phyloP scores from a whole-genome alignment of 768 basidiomycete species.

The Pleurotus cornucopiae region DNA sequence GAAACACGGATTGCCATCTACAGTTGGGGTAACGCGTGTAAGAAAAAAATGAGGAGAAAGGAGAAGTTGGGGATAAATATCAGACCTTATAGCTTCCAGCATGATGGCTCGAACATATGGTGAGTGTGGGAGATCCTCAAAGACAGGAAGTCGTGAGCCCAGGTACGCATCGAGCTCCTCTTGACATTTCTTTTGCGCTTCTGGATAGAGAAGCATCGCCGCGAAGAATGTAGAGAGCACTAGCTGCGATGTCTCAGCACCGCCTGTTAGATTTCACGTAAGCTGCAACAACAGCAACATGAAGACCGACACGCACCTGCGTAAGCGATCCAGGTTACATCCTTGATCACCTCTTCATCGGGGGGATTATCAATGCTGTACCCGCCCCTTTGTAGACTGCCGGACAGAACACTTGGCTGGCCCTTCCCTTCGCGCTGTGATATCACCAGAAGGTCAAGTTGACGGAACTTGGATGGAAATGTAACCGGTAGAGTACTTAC shows the following conservation, averaged over 20 bases:
- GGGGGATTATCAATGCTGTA: slow-evolving; percentile 14
- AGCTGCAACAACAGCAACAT: too few relatives aligned
- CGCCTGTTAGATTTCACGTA: slow-evolving; percentile 12
- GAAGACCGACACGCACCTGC: slow-evolving; percentile 7
- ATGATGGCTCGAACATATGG: slow-evolving; percentile 29
- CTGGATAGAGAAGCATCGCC: slow-evolving; percentile 24
- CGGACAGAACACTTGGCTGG: slow-evolving; percentile 14
- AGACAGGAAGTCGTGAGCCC: slow-evolving; percentile 23
- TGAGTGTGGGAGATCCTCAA: slow-evolving; percentile 20
- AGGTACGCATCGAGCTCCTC: slow-evolving; percentile 26
- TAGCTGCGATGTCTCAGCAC: slow-evolving; percentile 23
- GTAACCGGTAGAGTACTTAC: not conserved
- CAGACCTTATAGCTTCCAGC: slow-evolving; percentile 21
- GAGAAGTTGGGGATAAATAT: too few relatives aligned
- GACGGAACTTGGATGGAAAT: slow-evolving; percentile 13
- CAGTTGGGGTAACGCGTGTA: too few relatives aligned
- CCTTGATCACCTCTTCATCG: not conserved
- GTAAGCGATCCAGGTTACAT: slow-evolving; percentile 3
- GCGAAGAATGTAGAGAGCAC: slow-evolving; percentile 20
- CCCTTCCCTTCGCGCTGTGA: slow-evolving; percentile 11
- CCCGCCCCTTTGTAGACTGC: slow-evolving; percentile 8
- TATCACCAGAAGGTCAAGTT: not conserved
- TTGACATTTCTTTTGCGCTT: slow-evolving; percentile 23
- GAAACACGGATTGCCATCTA: slow-evolving; percentile 12
- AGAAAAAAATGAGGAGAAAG: too few relatives aligned